These are phyloP conservation scores for Flaveria linearis DNA, from an alignment of 129 eudicot species.

Conservation along the genomic window DNA sequence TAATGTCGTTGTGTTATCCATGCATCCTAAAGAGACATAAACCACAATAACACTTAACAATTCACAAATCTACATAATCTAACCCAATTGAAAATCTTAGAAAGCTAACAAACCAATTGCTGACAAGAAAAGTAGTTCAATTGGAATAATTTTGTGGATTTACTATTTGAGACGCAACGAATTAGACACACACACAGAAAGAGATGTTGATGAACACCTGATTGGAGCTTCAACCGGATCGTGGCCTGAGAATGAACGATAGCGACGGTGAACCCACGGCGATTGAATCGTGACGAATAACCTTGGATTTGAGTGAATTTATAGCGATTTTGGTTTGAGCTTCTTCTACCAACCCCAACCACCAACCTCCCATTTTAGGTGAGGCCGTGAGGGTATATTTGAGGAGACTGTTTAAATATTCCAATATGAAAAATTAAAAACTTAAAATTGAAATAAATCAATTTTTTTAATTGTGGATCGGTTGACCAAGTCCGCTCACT, in stretches of 20 bases:
- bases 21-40: conserved; percentile 12
- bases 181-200: not conserved
- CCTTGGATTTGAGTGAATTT: conserved; percentile 11
- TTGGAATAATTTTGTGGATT: not conserved
- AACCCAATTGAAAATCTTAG: not conserved
- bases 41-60: not conserved
- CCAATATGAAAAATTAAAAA: no score
- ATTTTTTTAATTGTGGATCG: no score
- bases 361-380: conserved; percentile 3
- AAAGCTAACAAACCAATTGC: not conserved
- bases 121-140: not conserved
- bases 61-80: conserved; percentile 5
- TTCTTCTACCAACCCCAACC: conserved; percentile 29
- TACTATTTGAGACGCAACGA: not conserved
- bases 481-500: no score
- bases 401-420: not conserved
- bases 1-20: not conserved
- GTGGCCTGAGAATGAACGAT: not conserved
- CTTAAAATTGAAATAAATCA: no score
- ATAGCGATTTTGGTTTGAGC: conserved; percentile 14
- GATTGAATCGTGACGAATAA: not conserved
- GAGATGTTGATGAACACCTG: conserved; percentile 15
- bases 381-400: not conserved
- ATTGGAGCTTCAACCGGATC: not conserved
- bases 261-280: not conserved